Conservation (phyloP, 1,139 yeast genomes). For the Diutina scorzettiae region DNA sequence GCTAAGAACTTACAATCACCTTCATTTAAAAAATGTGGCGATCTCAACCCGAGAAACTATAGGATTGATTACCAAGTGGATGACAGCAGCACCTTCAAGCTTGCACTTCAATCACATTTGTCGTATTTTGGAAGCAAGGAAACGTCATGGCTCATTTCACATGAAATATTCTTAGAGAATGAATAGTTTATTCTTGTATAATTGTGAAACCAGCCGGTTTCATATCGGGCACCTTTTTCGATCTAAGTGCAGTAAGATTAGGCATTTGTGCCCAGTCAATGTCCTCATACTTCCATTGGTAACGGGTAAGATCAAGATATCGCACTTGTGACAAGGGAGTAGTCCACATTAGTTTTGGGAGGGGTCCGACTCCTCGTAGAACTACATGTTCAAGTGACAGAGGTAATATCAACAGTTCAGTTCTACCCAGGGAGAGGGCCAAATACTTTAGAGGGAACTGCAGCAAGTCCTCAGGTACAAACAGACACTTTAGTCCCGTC, state of each 20-base stretch:
- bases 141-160: neutral
- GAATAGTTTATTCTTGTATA: neutral
- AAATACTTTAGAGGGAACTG: neutral
- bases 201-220: neutral
- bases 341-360: neutral
- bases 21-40: constrained; percentile 19
- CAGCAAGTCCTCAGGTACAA: neutral
- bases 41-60: constrained; percentile 15
- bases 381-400: neutral
- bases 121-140: neutral
- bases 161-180: constrained; percentile 7
- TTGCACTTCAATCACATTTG: neutral
- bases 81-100: neutral
- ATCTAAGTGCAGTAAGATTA: neutral
- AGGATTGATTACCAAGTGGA: neutral
- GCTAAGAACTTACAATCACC: constrained; percentile 9
- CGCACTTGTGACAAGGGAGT: neutral
- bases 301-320: neutral
- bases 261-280: neutral
- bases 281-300: neutral
- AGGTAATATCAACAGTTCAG: neutral
- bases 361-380: neutral
- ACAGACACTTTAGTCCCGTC: constrained; percentile 1
- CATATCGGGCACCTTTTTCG: neutral
- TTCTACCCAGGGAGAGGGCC: neutral